Percentiles rank a stretch among this genome's conserved stretches.
phyloP scores from a whole-genome alignment of 805 yeast genomes.

The Saturnispora saitoi region DNA sequence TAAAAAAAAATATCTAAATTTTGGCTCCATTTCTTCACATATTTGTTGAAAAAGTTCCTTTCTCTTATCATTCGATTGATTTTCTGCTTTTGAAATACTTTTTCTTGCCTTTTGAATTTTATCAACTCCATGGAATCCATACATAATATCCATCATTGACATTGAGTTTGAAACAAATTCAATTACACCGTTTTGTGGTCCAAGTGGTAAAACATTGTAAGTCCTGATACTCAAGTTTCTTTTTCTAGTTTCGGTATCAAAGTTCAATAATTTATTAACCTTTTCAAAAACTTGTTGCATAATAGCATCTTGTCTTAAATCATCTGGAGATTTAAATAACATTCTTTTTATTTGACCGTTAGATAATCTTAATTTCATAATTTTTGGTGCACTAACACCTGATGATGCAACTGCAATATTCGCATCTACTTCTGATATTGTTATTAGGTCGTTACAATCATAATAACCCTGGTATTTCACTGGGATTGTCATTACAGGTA shows the following conservation, averaged over 20 bases:
- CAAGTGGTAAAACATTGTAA: constrained; percentile 83
- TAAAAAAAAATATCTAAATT: constrained; percentile 61
- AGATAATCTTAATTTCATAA: constrained; percentile 44
- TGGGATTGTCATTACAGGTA: constrained; percentile 50
- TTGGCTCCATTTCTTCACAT: constrained; percentile 49
- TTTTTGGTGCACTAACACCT: constrained; percentile 85
- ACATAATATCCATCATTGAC: constrained; percentile 61
- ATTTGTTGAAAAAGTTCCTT: constrained; percentile 40
- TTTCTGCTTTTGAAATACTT: constrained; percentile 52
- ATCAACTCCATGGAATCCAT: constrained; percentile 53
- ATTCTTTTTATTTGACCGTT: constrained; percentile 53
- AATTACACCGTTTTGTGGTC: constrained; percentile 78
- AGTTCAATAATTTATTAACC: constrained; percentile 57
- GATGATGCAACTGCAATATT: constrained; percentile 57
- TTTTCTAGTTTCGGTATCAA: constrained; percentile 46
- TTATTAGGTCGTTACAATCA: constrained; percentile 12
- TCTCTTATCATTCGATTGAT: constrained; percentile 35
- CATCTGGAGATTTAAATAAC: constrained; percentile 82
- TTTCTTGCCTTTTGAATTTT: constrained; percentile 51
- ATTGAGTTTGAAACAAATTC: constrained; percentile 79
- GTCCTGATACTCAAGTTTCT: constrained; percentile 64
- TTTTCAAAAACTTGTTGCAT: constrained; percentile 96
- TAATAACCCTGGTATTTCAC: constrained; percentile 40
- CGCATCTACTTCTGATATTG: constrained; percentile 37
- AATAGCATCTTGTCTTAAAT: constrained; percentile 88